Evolutionary conservation across 2,329 filamentous ascomycete genomes (phyloP), one percentile per base, ranked within the genome.

Genomic region (Emmonsia crescens): DNA sequence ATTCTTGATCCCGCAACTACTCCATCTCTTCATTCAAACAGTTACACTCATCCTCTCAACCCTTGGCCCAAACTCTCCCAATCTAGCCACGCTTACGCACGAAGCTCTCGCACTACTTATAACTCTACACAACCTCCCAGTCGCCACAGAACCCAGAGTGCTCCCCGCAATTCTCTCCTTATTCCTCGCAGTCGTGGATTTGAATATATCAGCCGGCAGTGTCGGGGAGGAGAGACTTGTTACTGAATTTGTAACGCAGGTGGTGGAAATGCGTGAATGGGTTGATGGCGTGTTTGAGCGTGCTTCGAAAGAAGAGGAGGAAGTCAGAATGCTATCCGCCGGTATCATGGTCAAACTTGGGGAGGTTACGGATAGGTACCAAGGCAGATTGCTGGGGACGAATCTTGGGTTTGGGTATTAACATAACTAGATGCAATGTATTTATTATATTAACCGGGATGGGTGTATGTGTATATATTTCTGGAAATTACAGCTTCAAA

Each of bases 221-320:
- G 73, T 71, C 5, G 85, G 83, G 40, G 82, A 85, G 57, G 85
- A 91, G 67, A 80, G 85, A 1, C 73, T 99, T 2, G 93, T 90
- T 57, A 84, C 86, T 63, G 84, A 87, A 62, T 84, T 91, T 68
- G 86, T 89, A 0, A 84, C 85, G 61, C 86, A 93, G 72, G 77
- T 97, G 27, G 81, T 96, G 59, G 93, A 97, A 80, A 89, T 90
- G 63, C 84, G 89, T 68, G 89, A 91, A 69, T 99, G 94, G 94
- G 88, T 89, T 1, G 82, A 85, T 51, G 80, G 80, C 60, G 82
- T 96, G 1, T 95, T 96, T 74, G 84, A 88, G 63, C 78, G 78
- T 57, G 73, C 71, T 64, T 69, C 74, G 63, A 72, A 65, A 63
- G 73, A 61, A 77, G 79, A 73, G 33, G 75, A 75, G 42, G 74